These are phyloP conservation scores for Huntiella omanensis DNA, from an alignment of 2,329 filamentous ascomycete species.

Conservation along the genomic window DNA sequence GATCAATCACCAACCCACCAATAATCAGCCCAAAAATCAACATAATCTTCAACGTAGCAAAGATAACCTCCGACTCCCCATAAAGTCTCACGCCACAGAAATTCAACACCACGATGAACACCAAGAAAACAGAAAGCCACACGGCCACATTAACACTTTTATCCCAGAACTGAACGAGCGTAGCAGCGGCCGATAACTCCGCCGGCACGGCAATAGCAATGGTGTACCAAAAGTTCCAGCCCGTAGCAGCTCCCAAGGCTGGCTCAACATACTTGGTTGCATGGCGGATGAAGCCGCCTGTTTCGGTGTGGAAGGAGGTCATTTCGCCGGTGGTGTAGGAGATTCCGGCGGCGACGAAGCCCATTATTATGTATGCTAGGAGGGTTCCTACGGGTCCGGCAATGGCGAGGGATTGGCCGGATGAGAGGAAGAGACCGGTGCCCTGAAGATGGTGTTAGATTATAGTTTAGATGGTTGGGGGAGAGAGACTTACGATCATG, in stretches of 20 bases:
- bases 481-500: slow-evolving; percentile 11
- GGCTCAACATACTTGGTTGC: slow-evolving; percentile 18
- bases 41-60: slow-evolving; percentile 26
- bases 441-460: slow-evolving; percentile 15
- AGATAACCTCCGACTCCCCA: slow-evolving; percentile 30
- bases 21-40: slow-evolving; percentile 24
- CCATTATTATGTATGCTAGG: slow-evolving; percentile 24
- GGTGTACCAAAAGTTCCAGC: slow-evolving; percentile 19
- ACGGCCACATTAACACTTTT: slow-evolving; percentile 20
- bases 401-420: slow-evolving; percentile 27
- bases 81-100: slow-evolving; percentile 23
- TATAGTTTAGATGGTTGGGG: not conserved
- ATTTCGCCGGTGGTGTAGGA: slow-evolving; percentile 26
- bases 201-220: slow-evolving; percentile 22
- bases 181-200: slow-evolving; percentile 22
- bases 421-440: slow-evolving; percentile 30
- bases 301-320: slow-evolving; percentile 16
- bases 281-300: slow-evolving; percentile 17
- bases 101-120: slow-evolving; percentile 20
- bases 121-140: slow-evolving; percentile 20
- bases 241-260: slow-evolving; percentile 15
- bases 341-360: slow-evolving; percentile 34
- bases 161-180: slow-evolving; percentile 22
- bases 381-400: slow-evolving; percentile 25
- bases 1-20: slow-evolving; percentile 20